Evolutionary conservation across 768 basidiomycete species (phyloP).

Genomic region (Amanita jacksonii): DNA sequence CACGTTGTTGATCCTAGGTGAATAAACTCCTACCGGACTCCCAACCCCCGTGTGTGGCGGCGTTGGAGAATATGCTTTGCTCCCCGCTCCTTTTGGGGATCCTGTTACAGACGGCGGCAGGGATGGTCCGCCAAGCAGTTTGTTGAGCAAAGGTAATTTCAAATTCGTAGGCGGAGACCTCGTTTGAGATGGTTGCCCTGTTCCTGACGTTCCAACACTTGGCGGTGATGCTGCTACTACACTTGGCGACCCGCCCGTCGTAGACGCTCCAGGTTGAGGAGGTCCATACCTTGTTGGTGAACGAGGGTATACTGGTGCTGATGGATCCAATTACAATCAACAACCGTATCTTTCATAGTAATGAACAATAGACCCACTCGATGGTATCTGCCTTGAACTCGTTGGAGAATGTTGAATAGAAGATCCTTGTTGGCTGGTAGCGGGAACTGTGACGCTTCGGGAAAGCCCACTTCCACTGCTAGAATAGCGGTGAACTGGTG

Average conservation of each 20-base stretch:
- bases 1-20: background rate
- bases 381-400: slow-evolving; percentile 6
- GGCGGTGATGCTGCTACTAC: slow-evolving; percentile 7
- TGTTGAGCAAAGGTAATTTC: background rate
- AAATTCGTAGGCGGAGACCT: background rate
- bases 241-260: slow-evolving; percentile 6
- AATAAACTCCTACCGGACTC: slow-evolving; percentile 3
- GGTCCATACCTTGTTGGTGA: slow-evolving; percentile 22
- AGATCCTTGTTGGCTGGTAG: background rate
- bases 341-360: background rate
- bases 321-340: background rate
- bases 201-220: background rate
- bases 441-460: slow-evolving; percentile 8
- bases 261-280: slow-evolving; percentile 8
- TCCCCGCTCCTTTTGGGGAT: slow-evolving; percentile 7
- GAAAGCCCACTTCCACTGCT: slow-evolving; percentile 12
- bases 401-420: slow-evolving; percentile 4
- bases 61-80: background rate
- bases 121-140: background rate
- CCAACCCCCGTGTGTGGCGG: background rate
- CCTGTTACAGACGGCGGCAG: slow-evolving; percentile 2
- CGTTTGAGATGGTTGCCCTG: background rate
- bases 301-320: slow-evolving; percentile 5
- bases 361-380: background rate
- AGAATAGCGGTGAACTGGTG: slow-evolving; percentile 34